Base-by-base conservation (phyloP, 805 yeast species). In the Zygosaccharomyces gambellarensis region DNA sequence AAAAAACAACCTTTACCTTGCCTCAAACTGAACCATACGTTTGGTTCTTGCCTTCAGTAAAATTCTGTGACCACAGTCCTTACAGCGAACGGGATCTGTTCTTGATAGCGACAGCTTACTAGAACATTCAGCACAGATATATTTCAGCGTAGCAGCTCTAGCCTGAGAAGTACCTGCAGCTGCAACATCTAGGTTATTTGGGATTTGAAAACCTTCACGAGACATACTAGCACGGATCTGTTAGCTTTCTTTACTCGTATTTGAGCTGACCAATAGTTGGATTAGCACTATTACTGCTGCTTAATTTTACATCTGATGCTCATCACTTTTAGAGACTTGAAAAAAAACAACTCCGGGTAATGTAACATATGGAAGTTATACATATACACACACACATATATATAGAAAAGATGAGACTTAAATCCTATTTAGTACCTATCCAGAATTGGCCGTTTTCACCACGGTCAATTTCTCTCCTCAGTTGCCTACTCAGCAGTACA, bases 1-100 rank as follows among this genome's bases (percentile, higher is more conserved):
- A 23, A 25, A 25, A 8, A 25, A 17, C 17, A 8, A 25, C 9
- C 28, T 4, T 68, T 64, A 85, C 67, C 90, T 80, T 28, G 92
- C 90, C 69, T 85, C 90, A 65, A 85, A 85, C 71, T 85, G 90
- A 46, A 85, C 95, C 95, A 92, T 88, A 76, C 98, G 82, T 77
- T 90, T 87, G 44, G 98, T 92, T 76, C 99, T 85, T 54, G 97
- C 96, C 76, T 94, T 94, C 76, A 92, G 88, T 55, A 94, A 76
- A 52, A 94, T 97, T 74, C 99, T 85, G 74, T 94, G 98, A 55
- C 99, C 99, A 72, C 99, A 94, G 60, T 90, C 96, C 72, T 90
- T 90, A 74, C 99, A 94, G 75, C 98, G 87, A 56, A 94, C 96
- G 28, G 98, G 96, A 69, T 94, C 99, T 59, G 87, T 88, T 72